phyloP scores from a whole-genome alignment of 1,139 yeast species.

The Hyphopichia khmerensis region DNA sequence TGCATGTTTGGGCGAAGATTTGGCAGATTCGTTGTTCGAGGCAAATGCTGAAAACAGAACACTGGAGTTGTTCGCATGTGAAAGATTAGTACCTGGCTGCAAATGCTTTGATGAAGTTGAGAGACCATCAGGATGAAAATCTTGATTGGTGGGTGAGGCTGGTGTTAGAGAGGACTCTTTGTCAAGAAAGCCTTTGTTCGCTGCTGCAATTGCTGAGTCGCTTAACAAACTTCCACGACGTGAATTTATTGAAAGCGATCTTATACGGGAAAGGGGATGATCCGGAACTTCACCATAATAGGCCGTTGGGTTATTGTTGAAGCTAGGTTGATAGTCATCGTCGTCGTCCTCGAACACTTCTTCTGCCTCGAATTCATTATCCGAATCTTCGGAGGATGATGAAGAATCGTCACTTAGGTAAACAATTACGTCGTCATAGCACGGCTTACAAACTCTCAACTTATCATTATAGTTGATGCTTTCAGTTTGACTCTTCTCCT shows the following conservation, averaged over 20 bases:
- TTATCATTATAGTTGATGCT: conserved; percentile 52
- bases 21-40: conserved; percentile 4
- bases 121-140: not conserved
- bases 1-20: conserved; percentile 50
- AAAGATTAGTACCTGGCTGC: not conserved
- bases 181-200: conserved; percentile 15
- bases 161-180: conserved; percentile 8
- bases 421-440: conserved; percentile 67
- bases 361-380: conserved; percentile 14
- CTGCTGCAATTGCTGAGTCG: conserved; percentile 7
- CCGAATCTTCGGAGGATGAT: conserved; percentile 20
- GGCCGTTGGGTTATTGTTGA: not conserved
- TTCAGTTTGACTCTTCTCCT: conserved; percentile 11
- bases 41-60: not conserved
- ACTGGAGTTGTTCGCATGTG: not conserved
- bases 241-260: conserved; percentile 33
- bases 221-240: conserved; percentile 17
- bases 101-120: not conserved
- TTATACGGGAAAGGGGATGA: conserved; percentile 29
- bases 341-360: conserved; percentile 16
- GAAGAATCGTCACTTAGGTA: conserved; percentile 65
- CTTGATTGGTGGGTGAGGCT: conserved; percentile 3
- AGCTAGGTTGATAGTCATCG: not conserved
- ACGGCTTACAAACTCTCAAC: conserved; percentile 77
- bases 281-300: conserved; percentile 13